Evolutionary conservation across 1,284 basidiomycete species (phyloP).

Genomic region (Ustilago curta): DNA sequence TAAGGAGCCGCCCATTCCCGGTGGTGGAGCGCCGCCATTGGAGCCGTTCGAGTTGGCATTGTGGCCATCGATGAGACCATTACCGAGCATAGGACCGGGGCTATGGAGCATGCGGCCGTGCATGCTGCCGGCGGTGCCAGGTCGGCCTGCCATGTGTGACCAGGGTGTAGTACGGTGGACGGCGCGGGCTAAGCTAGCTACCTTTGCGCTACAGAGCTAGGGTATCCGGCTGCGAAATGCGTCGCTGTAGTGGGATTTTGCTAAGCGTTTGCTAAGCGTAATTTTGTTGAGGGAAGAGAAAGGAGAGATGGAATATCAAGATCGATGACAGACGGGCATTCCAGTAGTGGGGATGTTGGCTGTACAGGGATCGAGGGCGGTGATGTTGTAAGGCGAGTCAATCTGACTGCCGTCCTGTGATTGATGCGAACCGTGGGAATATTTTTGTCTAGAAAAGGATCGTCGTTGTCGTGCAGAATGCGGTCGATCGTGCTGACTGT

Average conservation of each 20-base stretch:
- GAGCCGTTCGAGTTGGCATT: conserved; percentile 19
- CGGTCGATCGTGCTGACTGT: background rate
- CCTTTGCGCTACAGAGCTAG: background rate
- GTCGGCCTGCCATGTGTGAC: conserved; percentile 29
- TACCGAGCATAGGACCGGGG: conserved; percentile 33
- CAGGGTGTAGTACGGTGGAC: background rate
- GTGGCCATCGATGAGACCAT: conserved; percentile 11
- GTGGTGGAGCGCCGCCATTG: conserved; percentile 34
- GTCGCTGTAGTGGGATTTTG: background rate
- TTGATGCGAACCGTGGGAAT: background rate
- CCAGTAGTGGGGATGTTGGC: background rate
- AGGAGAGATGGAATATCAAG: conserved; percentile 2
- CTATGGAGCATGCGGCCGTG: conserved; percentile 40
- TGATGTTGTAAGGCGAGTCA: too few relatives aligned
- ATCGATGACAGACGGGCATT: conserved; percentile 8
- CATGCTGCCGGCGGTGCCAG: conserved; percentile 34
- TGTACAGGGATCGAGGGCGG: background rate
- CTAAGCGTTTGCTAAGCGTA: background rate
- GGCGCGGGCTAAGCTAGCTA: background rate
- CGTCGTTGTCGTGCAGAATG: background rate
- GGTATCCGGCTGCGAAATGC: background rate
- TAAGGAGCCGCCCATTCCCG: conserved; percentile 55
- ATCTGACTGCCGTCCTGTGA: too few relatives aligned
- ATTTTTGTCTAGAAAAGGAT: background rate
- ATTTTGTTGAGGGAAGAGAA: background rate